Evolutionary conservation across 2,329 filamentous ascomycete species (phyloP), one percentile per base, ranked within the genome.

Genomic region (Penicillium occitanis): DNA sequence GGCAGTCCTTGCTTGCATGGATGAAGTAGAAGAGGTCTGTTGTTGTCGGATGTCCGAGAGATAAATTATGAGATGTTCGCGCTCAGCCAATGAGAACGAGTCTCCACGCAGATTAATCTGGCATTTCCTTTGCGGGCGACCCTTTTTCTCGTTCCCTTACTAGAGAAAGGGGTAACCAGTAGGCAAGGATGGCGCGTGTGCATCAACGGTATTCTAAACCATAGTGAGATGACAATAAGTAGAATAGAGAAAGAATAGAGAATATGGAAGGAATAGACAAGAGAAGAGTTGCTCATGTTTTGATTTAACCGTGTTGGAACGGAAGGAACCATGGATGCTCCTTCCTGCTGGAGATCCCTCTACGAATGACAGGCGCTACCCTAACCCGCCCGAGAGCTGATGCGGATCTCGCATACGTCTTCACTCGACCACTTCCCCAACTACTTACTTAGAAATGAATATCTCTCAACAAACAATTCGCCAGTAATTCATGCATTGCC

Each of bases 291-390:
- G 25, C 11, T 22, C 5, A 53, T 57, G 62, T 57, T 57, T 64
- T 58, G 62, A 14, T 58, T 64, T 64, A 46, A 48, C 37, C 50
- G 50, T 42, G 62, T 57, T 35, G 51, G 51, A 63, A 48, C 51
- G 55, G 40, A 40, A 64, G 28, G 51, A 55, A 46, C 61, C 60
- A 62, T 62, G 60, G 61, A 1, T 42, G 48, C 60, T 35, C 46
- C 60, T 62, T 25, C 48, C 48, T 40, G 62, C 25, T 30, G 33
- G 22, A n/a, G 50, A 17, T 14, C 8, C 2, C 37, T 63, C 61
- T 57, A 11, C 61, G 48, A 63, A 63, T 63, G 61, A n/a, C 33
- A 63, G 61, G 14, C 33, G 37, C 46, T 57, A 25, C 19, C 22
- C 28, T 30, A 53, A 53, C 50, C 53, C 53, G 53, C 53, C 19